These are phyloP conservation scores for Calonectria fujianensis DNA, from an alignment of 2,329 filamentous ascomycete genomes.

Conservation along the genomic window DNA sequence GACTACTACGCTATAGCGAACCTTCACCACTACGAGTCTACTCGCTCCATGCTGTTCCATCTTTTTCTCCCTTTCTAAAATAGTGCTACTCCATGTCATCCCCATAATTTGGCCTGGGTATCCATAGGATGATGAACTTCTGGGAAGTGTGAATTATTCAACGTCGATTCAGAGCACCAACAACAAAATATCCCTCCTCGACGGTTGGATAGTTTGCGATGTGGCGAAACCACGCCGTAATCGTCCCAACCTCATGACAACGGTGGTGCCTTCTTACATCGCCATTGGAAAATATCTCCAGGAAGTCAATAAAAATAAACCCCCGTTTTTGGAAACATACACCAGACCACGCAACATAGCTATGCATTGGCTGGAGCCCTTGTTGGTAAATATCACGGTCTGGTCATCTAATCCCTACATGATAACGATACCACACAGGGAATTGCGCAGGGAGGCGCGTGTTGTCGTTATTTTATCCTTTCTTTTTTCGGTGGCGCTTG, in stretches of 20 bases:
- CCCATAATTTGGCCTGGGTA: neutral
- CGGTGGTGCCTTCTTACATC: neutral
- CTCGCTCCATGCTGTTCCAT: neutral
- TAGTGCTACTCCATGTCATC: neutral
- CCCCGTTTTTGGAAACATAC: neutral
- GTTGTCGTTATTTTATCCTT: neutral
- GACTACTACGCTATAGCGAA: neutral
- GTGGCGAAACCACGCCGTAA: neutral
- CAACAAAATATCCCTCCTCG: neutral
- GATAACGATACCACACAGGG: neutral
- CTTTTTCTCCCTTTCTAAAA: neutral
- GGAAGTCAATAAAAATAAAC: neutral
- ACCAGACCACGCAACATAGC: neutral
- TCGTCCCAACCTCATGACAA: neutral
- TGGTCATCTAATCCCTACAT: neutral
- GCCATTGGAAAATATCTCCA: neutral
- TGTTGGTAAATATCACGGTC: neutral
- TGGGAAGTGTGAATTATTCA: neutral
- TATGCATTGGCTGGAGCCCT: neutral
- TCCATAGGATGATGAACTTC: neutral
- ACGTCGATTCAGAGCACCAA: neutral
- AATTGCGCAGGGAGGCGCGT: neutral
- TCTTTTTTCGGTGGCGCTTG: neutral
- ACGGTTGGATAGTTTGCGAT: neutral
- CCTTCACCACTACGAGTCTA: neutral